Conservation (phyloP, 2,329 filamentous ascomycete genomes). For the Aspergillus piperis region DNA sequence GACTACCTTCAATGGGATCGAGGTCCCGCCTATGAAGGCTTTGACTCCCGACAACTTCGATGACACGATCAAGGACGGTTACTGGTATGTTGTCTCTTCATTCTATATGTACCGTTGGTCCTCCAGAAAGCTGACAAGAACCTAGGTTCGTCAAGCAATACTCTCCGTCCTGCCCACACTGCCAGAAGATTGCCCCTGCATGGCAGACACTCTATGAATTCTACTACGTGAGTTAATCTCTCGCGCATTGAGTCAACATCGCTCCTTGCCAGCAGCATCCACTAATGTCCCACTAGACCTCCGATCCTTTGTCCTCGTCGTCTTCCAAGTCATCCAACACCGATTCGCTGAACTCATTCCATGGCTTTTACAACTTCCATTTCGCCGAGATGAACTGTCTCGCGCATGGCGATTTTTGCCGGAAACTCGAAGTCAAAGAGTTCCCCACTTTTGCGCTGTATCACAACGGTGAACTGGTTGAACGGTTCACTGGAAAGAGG, state of each 20-base stretch:
- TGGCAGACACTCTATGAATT: constrained; percentile 95
- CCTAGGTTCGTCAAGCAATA: constrained; percentile 56
- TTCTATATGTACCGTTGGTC: neutral
- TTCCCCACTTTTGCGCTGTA: constrained; percentile 80
- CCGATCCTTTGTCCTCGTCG: constrained; percentile 63
- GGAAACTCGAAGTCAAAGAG: constrained; percentile 63
- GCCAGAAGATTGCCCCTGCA: constrained; percentile 74
- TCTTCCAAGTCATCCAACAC: constrained; percentile 53
- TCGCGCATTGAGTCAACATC: constrained; percentile 10
- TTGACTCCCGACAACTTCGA: constrained; percentile 52
- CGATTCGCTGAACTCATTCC: constrained; percentile 66
- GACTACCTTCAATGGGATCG: constrained; percentile 54
- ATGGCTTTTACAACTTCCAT: constrained; percentile 82
- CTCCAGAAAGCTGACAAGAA: constrained; percentile 18
- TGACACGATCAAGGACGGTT: constrained; percentile 52
- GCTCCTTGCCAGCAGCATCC: neutral
- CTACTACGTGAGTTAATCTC: constrained; percentile 60
- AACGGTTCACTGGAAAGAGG: constrained; percentile 67
- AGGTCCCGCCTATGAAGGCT: constrained; percentile 54
- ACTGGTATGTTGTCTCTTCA: constrained; percentile 46
- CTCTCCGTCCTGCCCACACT: constrained; percentile 65
- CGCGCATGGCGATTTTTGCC: constrained; percentile 77
- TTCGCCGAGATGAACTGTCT: constrained; percentile 86
- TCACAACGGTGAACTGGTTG: constrained; percentile 71
- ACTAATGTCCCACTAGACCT: constrained; percentile 60